Base-by-base conservation (phyloP, 768 basidiomycete species). In the Amanita pseudoporphyria region DNA sequence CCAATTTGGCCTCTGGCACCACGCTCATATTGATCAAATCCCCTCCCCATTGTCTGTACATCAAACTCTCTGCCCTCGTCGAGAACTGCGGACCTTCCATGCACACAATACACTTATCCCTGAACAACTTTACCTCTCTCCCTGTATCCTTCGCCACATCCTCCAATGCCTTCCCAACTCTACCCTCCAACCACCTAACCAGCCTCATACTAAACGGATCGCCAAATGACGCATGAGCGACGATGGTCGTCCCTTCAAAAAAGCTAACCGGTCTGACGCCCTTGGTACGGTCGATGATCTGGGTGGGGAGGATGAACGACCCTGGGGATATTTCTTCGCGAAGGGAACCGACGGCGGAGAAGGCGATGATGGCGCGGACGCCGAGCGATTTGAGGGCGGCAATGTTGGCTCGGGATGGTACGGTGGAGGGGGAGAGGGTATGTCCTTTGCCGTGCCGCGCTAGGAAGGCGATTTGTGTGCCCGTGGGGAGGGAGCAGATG, bases 21-120 rank as follows among this genome's bases (percentile, higher is more conserved):
- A 88, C 88, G 52, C 88, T 95, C 95, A 99, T 99, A 65, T 97
- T 94, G 68, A 95, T 94, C 61, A 95, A 68, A 64, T 95, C 90
- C 5, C 81, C 89, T 7, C 95, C 95, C 87, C 89, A 94, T 41
- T 76, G 73, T 18, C 92, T 76, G 65, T 97, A 96, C 93, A 96
- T 92, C 58, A 77, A 58, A 60, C 89, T 93, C 76, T 99, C 95
- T 14, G 95, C 95, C 32, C 95, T 72, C n/a, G 95, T 99, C 49
- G 92, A 95, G 73, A 99, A 99, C 67, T 93, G 92, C 28, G 88
- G 88, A 43, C 94, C 94, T 62, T 98, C 93, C 91, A 98, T 98
- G 62, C 90, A 93, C 42, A 98, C 84, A 51, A 97, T 79, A 16
- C 82, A 85, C 72, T 84, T 92, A 24, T 79, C 84, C 45, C 77